phyloP scores from a whole-genome alignment of 371 early-diverging fungal species.

The Parasitella parasitica region DNA sequence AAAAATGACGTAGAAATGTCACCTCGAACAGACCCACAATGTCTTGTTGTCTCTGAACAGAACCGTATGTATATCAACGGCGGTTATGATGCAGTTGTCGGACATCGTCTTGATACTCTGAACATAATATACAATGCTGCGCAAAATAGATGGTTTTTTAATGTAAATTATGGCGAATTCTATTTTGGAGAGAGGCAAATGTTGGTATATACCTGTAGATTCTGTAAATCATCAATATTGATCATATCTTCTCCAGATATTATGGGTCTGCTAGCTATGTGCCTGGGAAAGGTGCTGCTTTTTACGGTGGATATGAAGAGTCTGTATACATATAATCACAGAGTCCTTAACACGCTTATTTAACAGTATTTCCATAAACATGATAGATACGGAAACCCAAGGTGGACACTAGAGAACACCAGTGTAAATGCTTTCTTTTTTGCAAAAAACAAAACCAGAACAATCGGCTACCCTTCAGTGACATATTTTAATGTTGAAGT shows the following conservation, averaged over 20 bases:
- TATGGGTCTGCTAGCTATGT: background rate
- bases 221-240: background rate
- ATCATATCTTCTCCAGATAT: background rate
- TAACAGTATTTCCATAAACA: too few relatives aligned
- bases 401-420: too few relatives aligned
- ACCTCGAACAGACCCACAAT: background rate
- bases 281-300: conserved; percentile 4
- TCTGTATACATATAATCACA: background rate
- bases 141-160: background rate
- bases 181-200: conserved; percentile 1
- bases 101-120: background rate
- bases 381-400: too few relatives aligned
- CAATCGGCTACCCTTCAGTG: too few relatives aligned
- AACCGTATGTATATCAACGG: background rate
- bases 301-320: conserved; percentile 9
- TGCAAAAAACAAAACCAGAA: too few relatives aligned
- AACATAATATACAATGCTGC: background rate
- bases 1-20: background rate
- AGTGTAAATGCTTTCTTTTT: too few relatives aligned
- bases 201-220: background rate
- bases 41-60: background rate
- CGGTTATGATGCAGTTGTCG: background rate
- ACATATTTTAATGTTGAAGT: too few relatives aligned
- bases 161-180: background rate
- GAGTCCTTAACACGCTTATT: too few relatives aligned